Percentiles rank a stretch among this genome's conserved stretches.
These are phyloP conservation scores for Marsdenia floribunda DNA, from an alignment of 257 asterid species.

Conservation along the genomic window DNA sequence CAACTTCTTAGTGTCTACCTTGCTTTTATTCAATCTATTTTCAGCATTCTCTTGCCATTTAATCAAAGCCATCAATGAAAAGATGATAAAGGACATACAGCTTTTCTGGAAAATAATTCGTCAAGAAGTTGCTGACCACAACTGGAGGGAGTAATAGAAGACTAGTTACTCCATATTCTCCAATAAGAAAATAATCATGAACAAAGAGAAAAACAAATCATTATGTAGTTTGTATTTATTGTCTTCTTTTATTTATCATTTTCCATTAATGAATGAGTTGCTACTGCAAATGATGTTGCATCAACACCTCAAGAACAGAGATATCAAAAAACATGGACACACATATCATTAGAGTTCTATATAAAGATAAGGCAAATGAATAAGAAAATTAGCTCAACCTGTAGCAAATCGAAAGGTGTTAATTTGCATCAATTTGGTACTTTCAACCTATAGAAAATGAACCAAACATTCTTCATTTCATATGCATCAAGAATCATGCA, in stretches of 20 bases:
- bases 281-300: not conserved
- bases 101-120: conserved; percentile 11
- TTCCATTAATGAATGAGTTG: not conserved
- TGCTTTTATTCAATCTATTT: conserved; percentile 40
- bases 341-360: not conserved
- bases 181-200: conserved; percentile 73
- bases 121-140: conserved; percentile 44
- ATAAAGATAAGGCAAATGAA: conserved; percentile 10
- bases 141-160: conserved; percentile 48
- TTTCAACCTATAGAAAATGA: too few relatives aligned
- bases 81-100: conserved; percentile 5
- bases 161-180: conserved; percentile 55
- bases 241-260: not conserved
- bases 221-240: not conserved
- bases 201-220: conserved; percentile 16
- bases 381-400: conserved; percentile 40
- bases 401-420: conserved; percentile 82
- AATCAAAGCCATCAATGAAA: conserved; percentile 13
- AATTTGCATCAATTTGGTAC: too few relatives aligned
- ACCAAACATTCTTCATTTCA: not conserved
- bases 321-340: not conserved
- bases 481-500: not conserved
- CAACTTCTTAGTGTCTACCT: conserved; percentile 57
- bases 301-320: not conserved
- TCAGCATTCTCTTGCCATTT: conserved; percentile 57